A percentile compares a stretch with the other conserved stretches of the same genome.
phyloP scores from a whole-genome alignment of 2,329 filamentous ascomycete genomes.

The Pezicula carpinea region DNA sequence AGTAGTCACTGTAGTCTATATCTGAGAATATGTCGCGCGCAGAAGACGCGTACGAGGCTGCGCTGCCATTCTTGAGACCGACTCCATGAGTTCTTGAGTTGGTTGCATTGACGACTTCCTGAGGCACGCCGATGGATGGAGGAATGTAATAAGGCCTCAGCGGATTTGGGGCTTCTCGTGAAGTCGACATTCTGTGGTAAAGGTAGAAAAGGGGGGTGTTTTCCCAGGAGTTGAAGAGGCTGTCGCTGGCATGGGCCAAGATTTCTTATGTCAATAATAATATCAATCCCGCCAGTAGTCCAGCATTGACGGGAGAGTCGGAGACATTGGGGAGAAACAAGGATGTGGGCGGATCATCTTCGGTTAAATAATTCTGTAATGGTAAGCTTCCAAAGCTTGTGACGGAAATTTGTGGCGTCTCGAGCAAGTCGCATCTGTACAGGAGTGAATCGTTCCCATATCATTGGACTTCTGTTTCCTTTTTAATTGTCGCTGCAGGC shows the following conservation, averaged over 20 bases:
- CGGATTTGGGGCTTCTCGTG: constrained; percentile 50
- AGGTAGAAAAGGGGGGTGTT: constrained; percentile 7
- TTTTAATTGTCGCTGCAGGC: not conserved
- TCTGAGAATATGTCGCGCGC: constrained; percentile 85
- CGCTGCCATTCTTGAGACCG: constrained; percentile 29
- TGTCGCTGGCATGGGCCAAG: constrained; percentile 10
- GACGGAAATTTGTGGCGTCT: not conserved
- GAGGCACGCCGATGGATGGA: constrained; percentile 58
- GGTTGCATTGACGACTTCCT: constrained; percentile 34
- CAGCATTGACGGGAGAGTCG: not conserved
- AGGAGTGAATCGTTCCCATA: not conserved
- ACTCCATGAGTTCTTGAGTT: constrained; percentile 24
- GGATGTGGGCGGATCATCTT: no score
- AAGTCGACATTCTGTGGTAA: constrained; percentile 36
- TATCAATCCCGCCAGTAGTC: constrained; percentile 1
- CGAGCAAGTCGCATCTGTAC: not conserved
- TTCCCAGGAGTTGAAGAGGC: constrained; percentile 3
- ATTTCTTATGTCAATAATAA: constrained; percentile 11
- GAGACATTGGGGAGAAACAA: no score
- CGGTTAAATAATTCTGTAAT: no score
- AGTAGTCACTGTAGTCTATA: constrained; percentile 85
- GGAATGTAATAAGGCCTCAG: constrained; percentile 58
- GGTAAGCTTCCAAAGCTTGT: not conserved
- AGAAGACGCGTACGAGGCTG: constrained; percentile 53
- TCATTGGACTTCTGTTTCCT: not conserved